Evolutionary conservation across 2,329 filamentous ascomycete genomes (phyloP).

Genomic region (Claviceps cyperi): DNA sequence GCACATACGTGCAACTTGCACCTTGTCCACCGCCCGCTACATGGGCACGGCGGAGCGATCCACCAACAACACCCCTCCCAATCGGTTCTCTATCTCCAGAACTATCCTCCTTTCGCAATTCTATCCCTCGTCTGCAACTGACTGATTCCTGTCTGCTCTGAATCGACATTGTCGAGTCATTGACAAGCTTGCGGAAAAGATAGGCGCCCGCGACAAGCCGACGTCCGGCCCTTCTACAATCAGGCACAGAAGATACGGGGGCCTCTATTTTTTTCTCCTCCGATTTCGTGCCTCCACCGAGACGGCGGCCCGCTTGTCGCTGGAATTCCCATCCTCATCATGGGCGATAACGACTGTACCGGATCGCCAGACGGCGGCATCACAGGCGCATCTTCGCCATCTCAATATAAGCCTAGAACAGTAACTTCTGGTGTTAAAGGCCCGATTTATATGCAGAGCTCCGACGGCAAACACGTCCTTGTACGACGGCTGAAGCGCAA

Average conservation of each 20-base stretch:
- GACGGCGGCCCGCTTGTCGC: conserved; percentile 1
- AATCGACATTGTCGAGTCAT: not conserved
- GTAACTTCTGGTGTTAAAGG: conserved; percentile 18
- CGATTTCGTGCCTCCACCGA: not conserved
- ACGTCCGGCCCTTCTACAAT: not conserved
- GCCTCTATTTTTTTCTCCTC: not conserved
- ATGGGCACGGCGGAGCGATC: conserved; percentile 3
- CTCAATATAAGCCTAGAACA: conserved; percentile 15
- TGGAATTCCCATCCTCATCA: not conserved
- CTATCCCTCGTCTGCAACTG: conserved; percentile 1
- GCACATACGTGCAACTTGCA: too few species aligned
- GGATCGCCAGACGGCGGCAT: conserved; percentile 8
- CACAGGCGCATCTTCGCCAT: conserved; percentile 12
- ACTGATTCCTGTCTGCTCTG: not conserved
- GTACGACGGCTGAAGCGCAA: conserved; percentile 45
- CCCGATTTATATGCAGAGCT: conserved; percentile 42
- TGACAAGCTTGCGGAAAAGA: not conserved
- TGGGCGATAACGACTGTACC: conserved; percentile 3
- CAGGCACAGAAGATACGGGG: not conserved
- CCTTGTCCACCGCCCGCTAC: conserved; percentile 3
- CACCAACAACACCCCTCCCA: conserved; percentile 3
- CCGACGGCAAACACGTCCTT: conserved; percentile 35
- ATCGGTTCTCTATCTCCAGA: not conserved
- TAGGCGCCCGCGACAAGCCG: not conserved
- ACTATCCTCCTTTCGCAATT: not conserved